A percentile compares a stretch with the other conserved stretches of the same genome.
Conservation (phyloP, 306 rosid species). For the Adenanthera pavonina region DNA sequence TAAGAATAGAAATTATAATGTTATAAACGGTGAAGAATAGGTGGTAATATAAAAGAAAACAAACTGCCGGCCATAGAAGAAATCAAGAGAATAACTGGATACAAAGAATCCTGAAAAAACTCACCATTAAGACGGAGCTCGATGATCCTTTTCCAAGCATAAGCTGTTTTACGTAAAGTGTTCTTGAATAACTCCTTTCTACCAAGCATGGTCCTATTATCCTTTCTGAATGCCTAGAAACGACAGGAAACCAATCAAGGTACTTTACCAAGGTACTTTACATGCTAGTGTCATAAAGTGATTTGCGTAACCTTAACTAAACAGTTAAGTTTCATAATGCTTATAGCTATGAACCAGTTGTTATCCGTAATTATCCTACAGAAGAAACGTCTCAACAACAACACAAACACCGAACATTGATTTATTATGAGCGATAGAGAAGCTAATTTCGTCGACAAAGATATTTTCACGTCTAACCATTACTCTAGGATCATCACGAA, state of each 20-base stretch:
- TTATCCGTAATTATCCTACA: not conserved
- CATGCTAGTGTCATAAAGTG: not conserved
- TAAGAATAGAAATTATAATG: constrained; percentile 19
- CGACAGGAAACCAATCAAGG: constrained; percentile 24
- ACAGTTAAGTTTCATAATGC: constrained; percentile 7
- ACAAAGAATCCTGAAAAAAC: constrained; percentile 20
- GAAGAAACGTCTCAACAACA: not conserved
- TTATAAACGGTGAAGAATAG: constrained; percentile 27
- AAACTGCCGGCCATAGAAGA: constrained; percentile 1
- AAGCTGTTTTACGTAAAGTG: constrained; percentile 79
- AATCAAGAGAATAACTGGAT: not conserved
- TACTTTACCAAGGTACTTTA: constrained; percentile 16
- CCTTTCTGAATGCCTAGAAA: constrained; percentile 80
- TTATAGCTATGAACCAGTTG: constrained; percentile 11
- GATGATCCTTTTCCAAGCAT: constrained; percentile 84
- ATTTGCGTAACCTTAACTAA: constrained; percentile 17
- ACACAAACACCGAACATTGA: constrained; percentile 13
- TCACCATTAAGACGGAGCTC: constrained; percentile 91
- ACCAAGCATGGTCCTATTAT: constrained; percentile 66
- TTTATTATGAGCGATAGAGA: not conserved
- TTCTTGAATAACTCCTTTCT: constrained; percentile 87
- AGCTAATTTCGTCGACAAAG: not conserved
- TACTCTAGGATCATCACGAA: not conserved
- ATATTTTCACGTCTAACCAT: not conserved
- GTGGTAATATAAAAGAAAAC: not conserved